Base-by-base conservation (phyloP, 2,329 filamentous ascomycete species). In the Sclerotinia sclerotiorum region DNA sequence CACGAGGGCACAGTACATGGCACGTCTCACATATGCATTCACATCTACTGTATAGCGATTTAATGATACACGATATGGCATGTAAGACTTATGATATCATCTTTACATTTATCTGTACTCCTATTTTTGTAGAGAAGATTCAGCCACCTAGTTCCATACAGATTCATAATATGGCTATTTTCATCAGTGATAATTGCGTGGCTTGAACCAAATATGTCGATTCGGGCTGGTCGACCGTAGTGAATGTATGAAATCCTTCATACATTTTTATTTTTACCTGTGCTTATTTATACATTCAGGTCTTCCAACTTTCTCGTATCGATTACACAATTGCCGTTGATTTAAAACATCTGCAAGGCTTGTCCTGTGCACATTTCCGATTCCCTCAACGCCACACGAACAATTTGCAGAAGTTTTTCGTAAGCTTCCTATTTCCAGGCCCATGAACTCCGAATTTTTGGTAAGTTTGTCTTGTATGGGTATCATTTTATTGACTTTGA, bases 401-500 rank as follows among this genome's bases (percentile, higher is more conserved):
- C 46, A 48, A 29, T 24, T 21, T 49, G 49, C 35, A 56, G 17
- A 60, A 44, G 58, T 15, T 60, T 66, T 48, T 58, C 27, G 21
- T 27, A 60, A 39, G 46, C 60, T 42, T 39, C 29, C 15, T 49
- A 48, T 7, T 60, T 58, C 44, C 17, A 27, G 46, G 17, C 51
- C 51, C 29, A 35, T 63, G 32, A 52, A 61, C 46, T 29, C 65
- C 65, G 54, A 44, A 15, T 61, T 44, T 61, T 60, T 51, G 51
- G 54, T 32, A 61, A 42, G n/a, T 29, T 27, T 39, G 55, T 61
- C 49, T 51, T 49, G 44, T 32, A 52, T 39, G 55, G 65, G 55
- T 67, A 67, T 67, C 44, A 61, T 67, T 58, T 29, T 42, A 63
- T 63, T 58, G 65, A 52, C 52, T 19, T 61, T 29, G 49, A 58